These are phyloP conservation scores for Evernia prunastri DNA, from an alignment of 495 filamentous ascomycete genomes.

Conservation along the genomic window DNA sequence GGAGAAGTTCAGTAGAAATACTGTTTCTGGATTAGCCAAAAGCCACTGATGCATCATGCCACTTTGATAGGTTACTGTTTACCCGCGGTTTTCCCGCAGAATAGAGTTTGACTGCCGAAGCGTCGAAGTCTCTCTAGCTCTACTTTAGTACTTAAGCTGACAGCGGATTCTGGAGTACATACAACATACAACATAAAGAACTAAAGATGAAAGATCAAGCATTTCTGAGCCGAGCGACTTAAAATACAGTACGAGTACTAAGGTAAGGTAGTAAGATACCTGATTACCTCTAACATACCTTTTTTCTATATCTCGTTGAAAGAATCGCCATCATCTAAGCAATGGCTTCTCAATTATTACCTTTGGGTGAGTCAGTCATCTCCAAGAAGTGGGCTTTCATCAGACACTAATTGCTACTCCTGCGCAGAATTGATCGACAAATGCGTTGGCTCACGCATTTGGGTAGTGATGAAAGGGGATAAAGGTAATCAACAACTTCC, in stretches of 20 bases:
- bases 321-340: background rate
- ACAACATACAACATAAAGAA: no score
- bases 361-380: constrained; percentile 15
- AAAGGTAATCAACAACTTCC: constrained; percentile 56
- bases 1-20: background rate
- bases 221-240: no score
- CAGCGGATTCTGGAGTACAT: no score
- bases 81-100: background rate
- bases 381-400: background rate
- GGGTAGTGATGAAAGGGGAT: constrained; percentile 99
- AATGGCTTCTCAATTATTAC: constrained; percentile 20
- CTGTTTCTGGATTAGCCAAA: background rate
- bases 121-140: no score
- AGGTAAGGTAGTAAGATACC: no score
- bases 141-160: no score
- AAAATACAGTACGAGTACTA: no score
- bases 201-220: no score
- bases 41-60: background rate
- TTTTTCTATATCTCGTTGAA: no score
- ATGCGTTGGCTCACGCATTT: constrained; percentile 94
- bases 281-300: background rate
- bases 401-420: background rate
- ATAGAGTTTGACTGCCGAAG: no score
- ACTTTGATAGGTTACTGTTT: background rate
- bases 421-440: constrained; percentile 89